phyloP scores from a whole-genome alignment of 2,329 filamentous ascomycete genomes.

The Aplosporella prunicola region DNA sequence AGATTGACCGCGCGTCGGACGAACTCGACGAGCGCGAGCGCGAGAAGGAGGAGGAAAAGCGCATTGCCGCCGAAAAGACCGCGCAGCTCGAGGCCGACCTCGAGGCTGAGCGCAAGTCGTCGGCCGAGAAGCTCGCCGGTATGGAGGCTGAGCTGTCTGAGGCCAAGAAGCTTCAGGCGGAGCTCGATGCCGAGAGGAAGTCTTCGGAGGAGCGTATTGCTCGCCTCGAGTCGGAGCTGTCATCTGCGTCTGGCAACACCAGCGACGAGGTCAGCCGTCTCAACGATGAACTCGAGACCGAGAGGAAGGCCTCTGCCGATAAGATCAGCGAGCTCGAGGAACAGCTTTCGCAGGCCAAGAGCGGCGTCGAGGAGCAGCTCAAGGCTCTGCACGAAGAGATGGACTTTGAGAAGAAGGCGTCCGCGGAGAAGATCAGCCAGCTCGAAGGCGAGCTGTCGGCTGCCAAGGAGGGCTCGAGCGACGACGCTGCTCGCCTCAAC shows the following conservation, averaged over 20 bases:
- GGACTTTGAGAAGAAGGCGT: constrained; percentile 1
- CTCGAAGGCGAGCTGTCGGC: constrained; percentile 7
- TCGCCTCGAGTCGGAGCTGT: constrained; percentile 2
- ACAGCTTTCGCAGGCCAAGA: constrained; percentile 3
- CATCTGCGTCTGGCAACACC: constrained; percentile 1
- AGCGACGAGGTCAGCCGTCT: constrained; percentile 2
- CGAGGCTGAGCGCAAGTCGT: constrained; percentile 3
- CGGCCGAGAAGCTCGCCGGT: not conserved
- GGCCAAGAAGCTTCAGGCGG: constrained; percentile 3
- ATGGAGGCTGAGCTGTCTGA: constrained; percentile 6
- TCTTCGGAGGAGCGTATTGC: constrained; percentile 1
- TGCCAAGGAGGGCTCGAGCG: constrained; percentile 3
- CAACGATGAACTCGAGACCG: constrained; percentile 2
- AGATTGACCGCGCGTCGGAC: constrained; percentile 5
- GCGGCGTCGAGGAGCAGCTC: constrained; percentile 3
- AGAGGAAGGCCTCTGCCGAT: constrained; percentile 2
- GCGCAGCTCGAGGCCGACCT: constrained; percentile 5
- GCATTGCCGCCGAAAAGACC: constrained; percentile 5
- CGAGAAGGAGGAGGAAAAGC: constrained; percentile 8
- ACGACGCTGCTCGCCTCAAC: constrained; percentile 2
- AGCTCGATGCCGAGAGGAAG: constrained; percentile 4
- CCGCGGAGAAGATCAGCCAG: constrained; percentile 8
- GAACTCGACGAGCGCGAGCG: constrained; percentile 8
- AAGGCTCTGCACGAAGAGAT: not conserved
- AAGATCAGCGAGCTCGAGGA: constrained; percentile 2